Percentiles rank a stretch among this genome's conserved stretches.
Conservation (phyloP, 2,329 filamentous ascomycete species). For the Fusarium keratoplasticum region DNA sequence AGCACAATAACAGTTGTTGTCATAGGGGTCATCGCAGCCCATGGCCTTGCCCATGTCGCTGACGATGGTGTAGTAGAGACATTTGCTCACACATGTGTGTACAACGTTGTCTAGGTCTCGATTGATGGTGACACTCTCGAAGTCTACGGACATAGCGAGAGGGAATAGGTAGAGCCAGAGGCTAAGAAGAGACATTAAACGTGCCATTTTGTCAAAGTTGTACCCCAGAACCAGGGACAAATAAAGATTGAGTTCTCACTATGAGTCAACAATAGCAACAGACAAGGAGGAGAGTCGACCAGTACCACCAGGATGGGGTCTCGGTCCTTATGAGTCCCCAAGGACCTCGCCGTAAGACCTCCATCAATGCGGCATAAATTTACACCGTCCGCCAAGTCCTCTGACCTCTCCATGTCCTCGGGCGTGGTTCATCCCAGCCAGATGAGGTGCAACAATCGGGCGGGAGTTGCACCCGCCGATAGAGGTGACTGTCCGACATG, state of each 20-base stretch:
- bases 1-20: conserved; percentile 45
- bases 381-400: conserved; percentile 4
- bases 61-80: conserved; percentile 29
- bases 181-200: conserved; percentile 3
- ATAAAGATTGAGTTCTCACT: not conserved
- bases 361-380: conserved; percentile 14
- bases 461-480: conserved; percentile 10
- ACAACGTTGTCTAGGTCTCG: conserved; percentile 15
- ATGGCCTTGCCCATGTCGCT: conserved; percentile 37
- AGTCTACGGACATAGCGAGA: conserved; percentile 11
- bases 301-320: not conserved
- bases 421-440: conserved; percentile 1
- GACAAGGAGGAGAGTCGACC: not conserved
- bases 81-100: conserved; percentile 38
- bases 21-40: conserved; percentile 39
- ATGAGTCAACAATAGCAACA: not conserved
- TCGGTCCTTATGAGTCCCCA: conserved; percentile 15
- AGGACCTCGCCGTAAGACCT: not conserved
- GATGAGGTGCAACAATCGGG: conserved; percentile 10
- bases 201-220: conserved; percentile 19
- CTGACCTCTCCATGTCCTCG: not conserved
- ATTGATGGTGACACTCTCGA: conserved; percentile 35
- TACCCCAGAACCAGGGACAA: not conserved
- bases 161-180: conserved; percentile 11
- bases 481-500: conserved; percentile 9